Base-by-base conservation (phyloP, 305 asterid species). In the Salvia sclarea region DNA sequence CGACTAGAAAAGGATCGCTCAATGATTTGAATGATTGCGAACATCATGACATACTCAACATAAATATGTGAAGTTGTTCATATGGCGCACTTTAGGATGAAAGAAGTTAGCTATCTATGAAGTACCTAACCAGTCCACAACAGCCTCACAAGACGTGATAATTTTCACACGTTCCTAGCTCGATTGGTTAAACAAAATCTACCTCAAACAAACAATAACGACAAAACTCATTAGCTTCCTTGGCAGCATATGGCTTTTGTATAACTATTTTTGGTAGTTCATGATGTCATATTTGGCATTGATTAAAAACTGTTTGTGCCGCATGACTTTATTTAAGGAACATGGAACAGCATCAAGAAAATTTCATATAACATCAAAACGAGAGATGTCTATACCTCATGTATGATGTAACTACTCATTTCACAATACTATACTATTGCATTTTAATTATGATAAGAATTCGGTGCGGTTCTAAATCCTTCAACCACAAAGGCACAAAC, bases 191-290 rank as follows among this genome's bases (percentile, higher is more conserved):
- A 43, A 24, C 56, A 52, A 66, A 53, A 43, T 20, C 61, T 74
- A 35, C 30, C 28, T 33, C 50, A 12, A 20, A 49, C 8, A 38
- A 60, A 44, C 5, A 25, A 30, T 28, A 60, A 40, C 11, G 38
- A 72, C 66, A 65, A 72, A 71, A 38, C 21, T 45, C 53, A 14
- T 52, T 50, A 48, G n/a, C 75, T 52, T 44, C 43, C 69, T 73
- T 22, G 47, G 77, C 57, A 50, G 54, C 38, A 54, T 61, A 21
- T 21, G 61, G 53, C 54, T 57, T 35, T 22, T 60, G 61, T 31
- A 53, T 53, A 60, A 40, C 77, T 66, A 70, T 65, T 60, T 52
- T 22, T 66, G 65, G 68, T 53, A 58, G 73, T 62, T 64, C 24
- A 6, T 49, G 22, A 61, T 6, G 20, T 53, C 57, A 45, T 49